A percentile compares a stretch with the other conserved stretches of the same genome.
Conservation (phyloP, 192 early-diverging fungal genomes). For the Funneliformis geosporum region DNA sequence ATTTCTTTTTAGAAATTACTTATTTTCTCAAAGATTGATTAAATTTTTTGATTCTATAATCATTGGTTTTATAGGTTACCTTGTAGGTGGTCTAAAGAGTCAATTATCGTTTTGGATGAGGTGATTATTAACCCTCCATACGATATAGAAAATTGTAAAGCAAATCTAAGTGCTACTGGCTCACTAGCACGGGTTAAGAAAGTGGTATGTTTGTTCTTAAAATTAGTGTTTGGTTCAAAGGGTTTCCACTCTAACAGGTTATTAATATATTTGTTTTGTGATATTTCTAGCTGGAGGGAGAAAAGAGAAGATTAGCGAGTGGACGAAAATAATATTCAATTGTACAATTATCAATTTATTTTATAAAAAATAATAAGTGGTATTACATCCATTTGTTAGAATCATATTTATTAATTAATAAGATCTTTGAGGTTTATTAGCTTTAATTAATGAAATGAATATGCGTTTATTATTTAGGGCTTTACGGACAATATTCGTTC, state of each 20-base stretch:
- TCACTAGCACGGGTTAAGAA: conserved; percentile 73
- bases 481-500: not conserved
- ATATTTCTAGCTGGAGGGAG: conserved; percentile 51
- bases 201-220: conserved; percentile 54
- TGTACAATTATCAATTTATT: not conserved
- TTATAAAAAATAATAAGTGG: not conserved
- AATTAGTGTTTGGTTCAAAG: not conserved
- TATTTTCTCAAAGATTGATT: not conserved
- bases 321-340: conserved; percentile 36
- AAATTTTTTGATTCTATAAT: not conserved
- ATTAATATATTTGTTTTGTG: not conserved
- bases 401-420: not conserved
- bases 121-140: conserved; percentile 77
- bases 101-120: conserved; percentile 81
- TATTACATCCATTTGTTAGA: not conserved
- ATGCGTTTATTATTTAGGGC: not conserved
- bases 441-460: too few relatives aligned
- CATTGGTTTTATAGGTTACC: conserved; percentile 55
- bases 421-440: too few relatives aligned
- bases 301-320: conserved; percentile 45
- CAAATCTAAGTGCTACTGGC: conserved; percentile 52
- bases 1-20: not conserved
- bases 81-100: conserved; percentile 73
- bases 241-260: not conserved
- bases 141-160: conserved; percentile 66